Conservation (phyloP, 768 basidiomycete genomes). For the Hericium coralloides region DNA sequence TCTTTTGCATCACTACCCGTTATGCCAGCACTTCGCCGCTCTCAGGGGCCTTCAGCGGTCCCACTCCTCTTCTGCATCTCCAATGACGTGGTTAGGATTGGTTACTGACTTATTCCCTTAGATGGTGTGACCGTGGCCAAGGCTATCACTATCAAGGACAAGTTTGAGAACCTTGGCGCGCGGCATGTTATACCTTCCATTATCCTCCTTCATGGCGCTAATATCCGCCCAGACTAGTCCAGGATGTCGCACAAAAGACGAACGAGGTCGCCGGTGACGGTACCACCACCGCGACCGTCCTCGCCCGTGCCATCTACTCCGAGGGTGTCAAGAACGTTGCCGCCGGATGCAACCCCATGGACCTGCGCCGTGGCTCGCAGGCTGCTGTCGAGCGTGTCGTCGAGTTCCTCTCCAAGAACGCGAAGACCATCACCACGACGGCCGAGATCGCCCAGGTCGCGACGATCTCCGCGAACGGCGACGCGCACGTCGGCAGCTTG, state of each 20-base stretch:
- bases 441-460: constrained; percentile 98
- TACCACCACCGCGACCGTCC: constrained; percentile 95
- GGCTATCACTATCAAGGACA: constrained; percentile 89
- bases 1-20: no score
- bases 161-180: constrained; percentile 98
- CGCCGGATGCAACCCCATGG: constrained; percentile 99
- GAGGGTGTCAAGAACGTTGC: constrained; percentile 99
- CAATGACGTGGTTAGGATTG: not conserved
- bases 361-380: constrained; percentile 96
- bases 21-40: no score
- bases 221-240: constrained; percentile 56
- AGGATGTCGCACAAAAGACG: constrained; percentile 94
- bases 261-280: constrained; percentile 98
- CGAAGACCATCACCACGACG: constrained; percentile 92
- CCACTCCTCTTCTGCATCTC: not conserved
- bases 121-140: constrained; percentile 99
- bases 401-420: constrained; percentile 78
- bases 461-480: constrained; percentile 63
- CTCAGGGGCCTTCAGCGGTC: no score
- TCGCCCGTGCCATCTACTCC: constrained; percentile 94
- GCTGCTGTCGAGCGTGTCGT: constrained; percentile 91
- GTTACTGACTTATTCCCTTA: constrained; percentile 17
- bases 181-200: constrained; percentile 45
- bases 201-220: constrained; percentile 4
- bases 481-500: constrained; percentile 84